A percentile compares a stretch with the other conserved stretches of the same genome.
These are phyloP conservation scores for Saitozyma podzolica DNA, from an alignment of 768 basidiomycete genomes.

Conservation along the genomic window DNA sequence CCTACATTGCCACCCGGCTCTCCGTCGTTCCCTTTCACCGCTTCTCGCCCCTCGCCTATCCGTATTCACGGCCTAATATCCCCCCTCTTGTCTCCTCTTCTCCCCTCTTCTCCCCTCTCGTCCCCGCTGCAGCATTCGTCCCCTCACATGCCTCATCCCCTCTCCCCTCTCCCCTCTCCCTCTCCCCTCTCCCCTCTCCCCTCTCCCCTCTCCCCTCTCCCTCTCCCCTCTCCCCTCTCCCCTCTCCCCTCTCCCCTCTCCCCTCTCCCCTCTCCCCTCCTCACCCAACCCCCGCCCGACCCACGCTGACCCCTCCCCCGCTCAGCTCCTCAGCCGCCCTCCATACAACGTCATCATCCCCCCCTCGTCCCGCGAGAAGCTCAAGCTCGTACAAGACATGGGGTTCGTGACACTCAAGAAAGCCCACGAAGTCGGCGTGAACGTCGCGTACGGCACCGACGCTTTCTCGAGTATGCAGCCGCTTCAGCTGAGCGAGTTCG, in stretches of 20 bases:
- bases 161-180: background rate
- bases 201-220: no score
- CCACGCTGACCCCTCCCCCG: no score
- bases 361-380: conserved; percentile 17
- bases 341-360: conserved; percentile 26
- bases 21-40: background rate
- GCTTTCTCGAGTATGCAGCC: conserved; percentile 23
- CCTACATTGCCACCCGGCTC: background rate
- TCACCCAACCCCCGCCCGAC: background rate
- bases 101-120: no score
- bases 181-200: background rate
- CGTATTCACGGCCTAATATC: no score
- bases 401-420: conserved; percentile 26
- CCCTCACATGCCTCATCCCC: no score
- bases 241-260: no score
- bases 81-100: no score
- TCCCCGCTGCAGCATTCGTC: no score
- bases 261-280: background rate
- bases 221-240: no score
- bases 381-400: conserved; percentile 18
- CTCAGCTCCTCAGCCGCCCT: conserved; percentile 17
- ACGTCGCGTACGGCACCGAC: conserved; percentile 27
- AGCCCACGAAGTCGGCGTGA: conserved; percentile 27
- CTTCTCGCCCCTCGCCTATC: no score
- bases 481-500: conserved; percentile 24